Evolutionary conservation across 768 basidiomycete genomes (phyloP), one percentile per base, ranked within the genome.

Genomic region (Cystobasidium tubakii): DNA sequence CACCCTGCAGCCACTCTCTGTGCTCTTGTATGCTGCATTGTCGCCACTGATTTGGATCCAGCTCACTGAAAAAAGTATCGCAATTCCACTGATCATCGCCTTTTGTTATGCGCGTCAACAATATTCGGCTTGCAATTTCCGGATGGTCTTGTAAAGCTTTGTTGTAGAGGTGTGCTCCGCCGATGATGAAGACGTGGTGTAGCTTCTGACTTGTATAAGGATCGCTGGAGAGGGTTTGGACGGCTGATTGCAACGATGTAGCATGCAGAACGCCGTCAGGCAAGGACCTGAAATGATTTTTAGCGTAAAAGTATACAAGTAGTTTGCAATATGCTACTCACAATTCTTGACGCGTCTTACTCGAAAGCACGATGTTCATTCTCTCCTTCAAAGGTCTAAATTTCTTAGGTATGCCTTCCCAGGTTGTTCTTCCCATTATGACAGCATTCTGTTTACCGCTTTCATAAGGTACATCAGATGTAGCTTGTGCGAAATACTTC

Each of bases 371-470:
- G 29, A 94, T 80, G 79, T 98, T 99, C 69, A 85, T 70, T 63
- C 96, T 85, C 54, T 85, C 85, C 50, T 85, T 83, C 23, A 99
- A 84, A 3, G 96, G 96, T 75, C 90, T 85, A 82, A 89, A 90
- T 80, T 87, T 90, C 23, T 79, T 76, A 9, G 96, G 95, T 69
- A 99, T 97, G 80, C 91, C 91, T 82, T 97, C 92, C 96, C 96
- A 99, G 17, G 93, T 95, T 79, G 90, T 92, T 71, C 95, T 85
- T 15, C 96, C 96, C 95, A 99, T 97, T 70, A 97, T 83, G 23
- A 97, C 88, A 0, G 86, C 87, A 81, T 97, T 98, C 73, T 80
- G 82, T 55, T 78, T 80, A 6, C 36, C 50, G 19, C 27, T n/a
- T 1, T 53, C 66, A 39, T 12, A 29, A 6, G 87, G 86, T 36